Percentiles rank a stretch among this genome's conserved stretches.
Conservation (phyloP, 805 yeast species). For the Hanseniaspora taiwanica region DNA sequence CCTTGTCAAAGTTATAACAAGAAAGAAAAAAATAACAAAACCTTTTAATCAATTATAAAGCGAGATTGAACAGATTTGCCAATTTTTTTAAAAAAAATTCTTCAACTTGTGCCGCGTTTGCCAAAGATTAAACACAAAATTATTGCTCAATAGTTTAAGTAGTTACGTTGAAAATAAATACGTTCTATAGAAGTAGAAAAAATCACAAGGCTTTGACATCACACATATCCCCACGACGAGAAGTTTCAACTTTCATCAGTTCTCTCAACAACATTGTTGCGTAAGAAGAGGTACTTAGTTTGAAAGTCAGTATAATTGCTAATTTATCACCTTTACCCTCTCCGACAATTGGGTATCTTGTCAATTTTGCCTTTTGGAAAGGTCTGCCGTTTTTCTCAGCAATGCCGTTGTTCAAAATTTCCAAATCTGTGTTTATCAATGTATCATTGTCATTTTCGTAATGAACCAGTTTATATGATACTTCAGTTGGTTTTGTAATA, state of each 20-base stretch:
- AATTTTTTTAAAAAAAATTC: too few relatives aligned
- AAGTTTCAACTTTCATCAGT: slow-evolving; percentile 65
- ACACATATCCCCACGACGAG: slow-evolving; percentile 37
- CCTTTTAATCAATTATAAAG: too few relatives aligned
- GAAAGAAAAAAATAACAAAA: too few relatives aligned
- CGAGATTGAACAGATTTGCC: too few relatives aligned
- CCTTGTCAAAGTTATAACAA: too few relatives aligned
- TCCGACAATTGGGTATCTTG: slow-evolving; percentile 20
- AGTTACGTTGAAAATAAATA: not conserved
- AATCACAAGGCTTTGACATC: slow-evolving; percentile 21
- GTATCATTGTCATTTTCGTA: slow-evolving; percentile 58
- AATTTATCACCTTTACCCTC: slow-evolving; percentile 32
- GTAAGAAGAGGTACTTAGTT: slow-evolving; percentile 74
- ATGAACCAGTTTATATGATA: slow-evolving; percentile 48
- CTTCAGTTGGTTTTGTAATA: slow-evolving; percentile 47
- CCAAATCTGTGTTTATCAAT: slow-evolving; percentile 67
- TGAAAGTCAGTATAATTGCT: slow-evolving; percentile 67
- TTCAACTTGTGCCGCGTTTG: too few relatives aligned
- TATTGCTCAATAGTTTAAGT: not conserved
- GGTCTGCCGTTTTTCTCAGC: slow-evolving; percentile 22
- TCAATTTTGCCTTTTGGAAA: slow-evolving; percentile 18
- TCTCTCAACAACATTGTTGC: slow-evolving; percentile 98
- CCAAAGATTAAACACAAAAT: too few relatives aligned
- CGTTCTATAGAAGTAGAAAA: not conserved
- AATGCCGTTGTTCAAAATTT: slow-evolving; percentile 30